phyloP scores from a whole-genome alignment of 257 asterid genomes.

The Solanum tarapatanum region DNA sequence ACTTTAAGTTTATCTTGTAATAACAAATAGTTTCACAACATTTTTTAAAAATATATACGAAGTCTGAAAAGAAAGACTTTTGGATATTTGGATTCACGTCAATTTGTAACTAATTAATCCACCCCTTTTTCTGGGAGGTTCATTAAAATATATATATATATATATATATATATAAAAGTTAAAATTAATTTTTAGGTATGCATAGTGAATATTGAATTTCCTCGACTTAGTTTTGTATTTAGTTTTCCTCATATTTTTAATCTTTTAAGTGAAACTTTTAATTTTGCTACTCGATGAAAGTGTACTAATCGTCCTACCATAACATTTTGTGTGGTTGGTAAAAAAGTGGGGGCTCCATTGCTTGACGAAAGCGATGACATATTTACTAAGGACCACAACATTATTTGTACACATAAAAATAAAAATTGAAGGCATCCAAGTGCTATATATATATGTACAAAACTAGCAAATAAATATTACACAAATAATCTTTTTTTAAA shows the following conservation, averaged over 20 bases:
- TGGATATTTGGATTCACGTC: too few species aligned
- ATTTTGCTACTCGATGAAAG: background rate
- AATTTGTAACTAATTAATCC: too few species aligned
- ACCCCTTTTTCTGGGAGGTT: too few species aligned
- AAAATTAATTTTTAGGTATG: too few species aligned
- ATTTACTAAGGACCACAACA: background rate
- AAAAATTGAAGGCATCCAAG: background rate
- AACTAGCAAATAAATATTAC: background rate
- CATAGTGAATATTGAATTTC: too few species aligned
- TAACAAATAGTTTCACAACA: background rate
- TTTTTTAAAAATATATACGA: too few species aligned
- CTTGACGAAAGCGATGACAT: background rate
- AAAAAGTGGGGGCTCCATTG: background rate
- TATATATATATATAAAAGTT: too few species aligned
- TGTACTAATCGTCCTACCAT: background rate
- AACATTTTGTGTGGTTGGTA: background rate
- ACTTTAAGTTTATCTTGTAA: background rate
- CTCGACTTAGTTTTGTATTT: too few species aligned
- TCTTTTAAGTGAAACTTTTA: too few species aligned
- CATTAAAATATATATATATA: too few species aligned
- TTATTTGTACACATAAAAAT: background rate
- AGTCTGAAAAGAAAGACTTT: too few species aligned
- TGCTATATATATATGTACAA: background rate
- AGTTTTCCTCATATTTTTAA: too few species aligned
- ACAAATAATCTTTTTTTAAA: background rate